Percentiles rank a stretch among this genome's conserved stretches.
Conservation (phyloP, 345 rosid genomes). For the Corchorus capsularis region DNA sequence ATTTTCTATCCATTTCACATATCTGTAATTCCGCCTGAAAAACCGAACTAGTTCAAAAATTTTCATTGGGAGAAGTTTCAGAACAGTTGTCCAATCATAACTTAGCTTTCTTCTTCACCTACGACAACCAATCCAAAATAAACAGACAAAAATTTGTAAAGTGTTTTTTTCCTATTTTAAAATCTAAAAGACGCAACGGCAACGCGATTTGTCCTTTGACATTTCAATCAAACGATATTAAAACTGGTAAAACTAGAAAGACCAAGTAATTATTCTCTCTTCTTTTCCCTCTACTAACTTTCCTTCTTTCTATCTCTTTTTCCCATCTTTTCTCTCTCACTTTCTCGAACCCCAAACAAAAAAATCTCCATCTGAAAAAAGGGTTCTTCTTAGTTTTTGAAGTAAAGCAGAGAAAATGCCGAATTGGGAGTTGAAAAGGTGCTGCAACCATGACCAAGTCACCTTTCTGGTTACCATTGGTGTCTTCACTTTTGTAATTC, state of each 20-base stretch:
- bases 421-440: conserved; percentile 83
- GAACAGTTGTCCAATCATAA: not conserved
- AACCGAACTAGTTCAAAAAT: not conserved
- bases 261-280: too few species aligned
- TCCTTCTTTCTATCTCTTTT: not conserved
- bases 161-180: not conserved
- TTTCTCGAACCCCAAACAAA: conserved; percentile 1
- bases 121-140: not conserved
- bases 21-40: too few species aligned
- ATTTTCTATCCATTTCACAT: too few species aligned
- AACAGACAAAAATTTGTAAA: not conserved
- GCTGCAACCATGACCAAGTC: conserved; percentile 77
- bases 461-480: conserved; percentile 64
- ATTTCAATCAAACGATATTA: not conserved
- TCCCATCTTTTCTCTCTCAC: not conserved
- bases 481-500: conserved; percentile 82
- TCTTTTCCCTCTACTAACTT: not conserved
- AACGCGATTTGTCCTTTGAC: not conserved
- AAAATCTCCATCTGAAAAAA: not conserved
- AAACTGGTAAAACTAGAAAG: not conserved
- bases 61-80: not conserved
- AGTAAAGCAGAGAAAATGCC: conserved; percentile 32
- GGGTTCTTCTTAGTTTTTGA: not conserved
- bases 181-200: not conserved
- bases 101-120: not conserved